phyloP scores from a whole-genome alignment of 306 rosid genomes.

The Senna siamea region DNA sequence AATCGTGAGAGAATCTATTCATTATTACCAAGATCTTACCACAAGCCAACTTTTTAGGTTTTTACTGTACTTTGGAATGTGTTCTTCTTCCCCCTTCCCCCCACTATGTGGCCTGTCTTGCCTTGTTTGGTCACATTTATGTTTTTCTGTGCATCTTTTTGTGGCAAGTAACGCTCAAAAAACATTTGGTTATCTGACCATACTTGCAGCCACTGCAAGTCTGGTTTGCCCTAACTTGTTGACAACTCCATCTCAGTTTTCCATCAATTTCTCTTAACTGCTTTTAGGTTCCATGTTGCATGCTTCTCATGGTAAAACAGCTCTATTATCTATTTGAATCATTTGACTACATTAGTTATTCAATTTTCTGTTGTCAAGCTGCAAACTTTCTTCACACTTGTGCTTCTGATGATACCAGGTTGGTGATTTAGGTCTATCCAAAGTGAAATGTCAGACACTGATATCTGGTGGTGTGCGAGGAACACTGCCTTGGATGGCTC shows the following conservation, averaged over 20 bases:
- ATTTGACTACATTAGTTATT: conserved; percentile 6
- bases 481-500: conserved; percentile 98
- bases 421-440: conserved; percentile 93
- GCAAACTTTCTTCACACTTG: conserved; percentile 23
- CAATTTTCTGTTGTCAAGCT: conserved; percentile 14
- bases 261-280: not conserved
- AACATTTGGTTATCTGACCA: not conserved
- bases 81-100: conserved; percentile 18
- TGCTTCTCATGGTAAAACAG: conserved; percentile 16
- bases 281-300: conserved; percentile 21
- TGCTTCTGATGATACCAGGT: conserved; percentile 57
- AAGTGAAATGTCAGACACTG: conserved; percentile 86
- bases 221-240: not conserved
- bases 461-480: conserved; percentile 95
- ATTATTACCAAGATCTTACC: not conserved
- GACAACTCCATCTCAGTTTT: not conserved
- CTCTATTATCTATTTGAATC: conserved; percentile 23
- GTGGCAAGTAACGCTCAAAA: conserved; percentile 16
- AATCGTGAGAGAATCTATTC: conserved; percentile 1
- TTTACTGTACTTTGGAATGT: not conserved
- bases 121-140: not conserved
- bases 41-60: not conserved
- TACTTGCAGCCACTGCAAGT: conserved; percentile 1
- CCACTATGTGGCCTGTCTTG: no score
- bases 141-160: not conserved